A percentile compares a stretch with the other conserved stretches of the same genome.
These are phyloP conservation scores for Coniella vitis DNA, from an alignment of 2,329 filamentous ascomycete species.

Conservation along the genomic window DNA sequence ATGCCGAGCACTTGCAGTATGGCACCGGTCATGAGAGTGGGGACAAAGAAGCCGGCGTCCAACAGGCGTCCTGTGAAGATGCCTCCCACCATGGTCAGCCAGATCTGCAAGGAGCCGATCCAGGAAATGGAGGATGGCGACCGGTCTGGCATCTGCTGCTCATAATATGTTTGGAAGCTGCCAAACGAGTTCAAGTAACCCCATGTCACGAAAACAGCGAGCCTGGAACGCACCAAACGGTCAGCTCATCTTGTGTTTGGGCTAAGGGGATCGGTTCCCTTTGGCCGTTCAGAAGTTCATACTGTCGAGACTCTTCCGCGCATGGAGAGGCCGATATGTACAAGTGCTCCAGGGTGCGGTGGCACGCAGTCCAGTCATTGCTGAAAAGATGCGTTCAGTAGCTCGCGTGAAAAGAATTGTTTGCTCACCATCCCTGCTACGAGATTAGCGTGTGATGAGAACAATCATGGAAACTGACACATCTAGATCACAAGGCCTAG, in stretches of 20 bases:
- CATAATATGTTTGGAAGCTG: constrained; percentile 47
- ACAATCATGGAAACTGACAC: background rate
- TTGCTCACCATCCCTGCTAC: constrained; percentile 11
- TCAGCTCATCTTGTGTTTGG: background rate
- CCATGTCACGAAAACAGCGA: constrained; percentile 41
- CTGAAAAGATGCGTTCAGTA: background rate
- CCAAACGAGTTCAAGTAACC: constrained; percentile 48
- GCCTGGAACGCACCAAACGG: constrained; percentile 23
- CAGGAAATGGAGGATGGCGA: constrained; percentile 37
- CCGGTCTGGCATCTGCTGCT: constrained; percentile 26
- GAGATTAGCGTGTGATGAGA: constrained; percentile 1
- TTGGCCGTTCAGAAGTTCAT: background rate
- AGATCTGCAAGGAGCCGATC: constrained; percentile 46
- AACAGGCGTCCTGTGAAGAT: constrained; percentile 42
- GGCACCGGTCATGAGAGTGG: constrained; percentile 33
- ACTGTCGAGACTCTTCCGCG: background rate
- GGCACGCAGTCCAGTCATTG: background rate
- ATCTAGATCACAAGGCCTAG: background rate
- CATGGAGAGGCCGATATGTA: background rate
- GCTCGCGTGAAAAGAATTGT: background rate
- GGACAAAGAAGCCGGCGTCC: constrained; percentile 43
- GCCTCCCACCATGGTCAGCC: constrained; percentile 45
- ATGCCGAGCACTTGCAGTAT: constrained; percentile 36
- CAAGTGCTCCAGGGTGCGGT: too few relatives aligned
- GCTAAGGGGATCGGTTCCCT: background rate